Evolutionary conservation across 139 green algal species (phyloP), one percentile per base, ranked within the genome.

Genomic region (Mychonastes homosphaera): DNA sequence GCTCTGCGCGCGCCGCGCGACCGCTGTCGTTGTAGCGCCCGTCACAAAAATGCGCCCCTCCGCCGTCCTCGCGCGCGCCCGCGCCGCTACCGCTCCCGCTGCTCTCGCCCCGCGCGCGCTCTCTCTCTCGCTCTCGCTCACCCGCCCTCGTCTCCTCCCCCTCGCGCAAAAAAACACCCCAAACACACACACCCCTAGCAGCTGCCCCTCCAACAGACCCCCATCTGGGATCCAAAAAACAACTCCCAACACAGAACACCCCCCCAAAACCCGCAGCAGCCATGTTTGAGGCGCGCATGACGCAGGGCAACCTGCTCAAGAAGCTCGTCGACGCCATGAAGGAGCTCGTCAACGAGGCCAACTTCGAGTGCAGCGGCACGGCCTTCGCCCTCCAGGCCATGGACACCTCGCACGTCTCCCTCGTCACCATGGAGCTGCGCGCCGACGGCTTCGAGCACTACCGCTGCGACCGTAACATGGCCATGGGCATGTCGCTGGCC

Each of bases 391-490:
- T 98, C 35, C 91, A 99, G 62, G 88, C 91, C 2, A 99, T 99
- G 93, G 93, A 99, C 79, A 87, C 79, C 18, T 92, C 78, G 21
- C 93, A 99, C 67, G 93, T 99, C 1, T 91, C 83, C 26, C 75
- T 99, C 19, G 86, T 98, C 18, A 66, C 83, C 4, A 63, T 99
- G 9, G 40, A 73, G 0, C 69, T 99, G 38, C 72, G 80, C 3
- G 60, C 73, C 21, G 91, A 98, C 48, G 91, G 89, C 8, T 99
- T 99, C 59, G 91, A 98, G 23, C 90, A 99, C 71, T 99, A 87
- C 69, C 80, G 93, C 30, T 98, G 93, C 57, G 93, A 99, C 58
- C 70, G 86, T 2, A 83, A 79, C 51, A 61, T 94, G 47, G 83
- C 67, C 61, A 91, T 95, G 81, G 61, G 91, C 50, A 94, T 98